Conservation (phyloP, 2,329 filamentous ascomycete species). For the Ustulina deusta region DNA sequence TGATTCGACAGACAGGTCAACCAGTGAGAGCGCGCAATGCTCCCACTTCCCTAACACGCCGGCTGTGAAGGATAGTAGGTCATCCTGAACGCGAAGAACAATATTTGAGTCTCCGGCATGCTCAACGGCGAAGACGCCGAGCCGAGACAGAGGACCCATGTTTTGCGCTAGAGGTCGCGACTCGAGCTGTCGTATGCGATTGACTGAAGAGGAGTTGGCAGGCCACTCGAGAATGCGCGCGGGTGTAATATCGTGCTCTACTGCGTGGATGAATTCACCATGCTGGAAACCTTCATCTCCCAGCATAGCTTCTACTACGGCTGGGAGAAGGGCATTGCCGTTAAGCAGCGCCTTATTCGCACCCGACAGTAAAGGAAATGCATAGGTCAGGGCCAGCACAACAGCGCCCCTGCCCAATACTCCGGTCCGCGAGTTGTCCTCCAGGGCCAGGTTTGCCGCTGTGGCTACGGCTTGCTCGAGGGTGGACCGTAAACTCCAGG, state of each 20-base stretch:
- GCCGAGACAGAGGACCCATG: constrained; percentile 74
- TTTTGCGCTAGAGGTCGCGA: constrained; percentile 72
- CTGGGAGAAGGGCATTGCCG: constrained; percentile 76
- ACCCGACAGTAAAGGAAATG: constrained; percentile 77
- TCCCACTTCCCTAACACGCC: constrained; percentile 79
- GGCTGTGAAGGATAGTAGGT: constrained; percentile 74
- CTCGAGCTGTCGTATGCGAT: constrained; percentile 68
- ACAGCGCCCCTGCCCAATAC: constrained; percentile 64
- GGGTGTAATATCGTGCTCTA: constrained; percentile 75
- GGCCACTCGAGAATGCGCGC: constrained; percentile 74
- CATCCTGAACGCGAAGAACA: constrained; percentile 67
- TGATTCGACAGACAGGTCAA: constrained; percentile 76
- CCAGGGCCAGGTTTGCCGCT: constrained; percentile 81
- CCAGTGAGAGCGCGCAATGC: constrained; percentile 76
- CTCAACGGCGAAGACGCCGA: constrained; percentile 74
- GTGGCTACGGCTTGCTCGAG: constrained; percentile 79
- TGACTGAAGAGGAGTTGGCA: constrained; percentile 69
- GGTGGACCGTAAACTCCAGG: constrained; percentile 71
- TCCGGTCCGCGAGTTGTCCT: constrained; percentile 57
- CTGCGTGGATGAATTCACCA: constrained; percentile 77
- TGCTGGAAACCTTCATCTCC: constrained; percentile 80
- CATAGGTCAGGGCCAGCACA: constrained; percentile 79
- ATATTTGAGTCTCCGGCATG: constrained; percentile 59
- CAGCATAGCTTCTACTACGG: constrained; percentile 75
- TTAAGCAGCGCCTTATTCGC: constrained; percentile 69